Evolutionary conservation across 1,139 yeast species (phyloP).

Genomic region (Taiozyma sp.): DNA sequence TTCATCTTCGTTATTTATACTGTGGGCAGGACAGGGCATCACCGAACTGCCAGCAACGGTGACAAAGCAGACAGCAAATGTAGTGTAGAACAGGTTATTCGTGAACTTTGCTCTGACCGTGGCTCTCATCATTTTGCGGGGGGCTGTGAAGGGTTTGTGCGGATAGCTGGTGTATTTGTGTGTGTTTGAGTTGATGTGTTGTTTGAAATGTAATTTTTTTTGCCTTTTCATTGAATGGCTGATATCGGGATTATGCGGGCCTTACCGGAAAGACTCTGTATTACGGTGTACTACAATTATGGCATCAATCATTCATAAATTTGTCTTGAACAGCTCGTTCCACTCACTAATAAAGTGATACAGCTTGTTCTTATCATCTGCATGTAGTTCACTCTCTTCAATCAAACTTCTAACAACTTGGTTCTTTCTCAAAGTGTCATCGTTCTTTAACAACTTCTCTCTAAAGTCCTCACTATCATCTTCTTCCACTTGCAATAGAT

Average conservation of each 20-base stretch:
- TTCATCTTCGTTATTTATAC: constrained; percentile 33
- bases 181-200: neutral
- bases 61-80: constrained; percentile 35
- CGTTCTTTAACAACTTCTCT: constrained; percentile 18
- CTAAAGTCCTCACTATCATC: constrained; percentile 24
- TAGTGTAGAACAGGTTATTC: constrained; percentile 32
- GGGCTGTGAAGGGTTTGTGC: neutral
- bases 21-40: constrained; percentile 37
- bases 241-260: neutral
- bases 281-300: too few species aligned
- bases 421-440: constrained; percentile 29
- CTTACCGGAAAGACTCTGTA: neutral
- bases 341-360: constrained; percentile 14
- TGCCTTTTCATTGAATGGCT: neutral
- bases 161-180: neutral
- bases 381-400: constrained; percentile 9
- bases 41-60: constrained; percentile 36
- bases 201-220: neutral
- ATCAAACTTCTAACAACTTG: constrained; percentile 20
- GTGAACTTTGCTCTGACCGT: constrained; percentile 32
- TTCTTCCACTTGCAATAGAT: constrained; percentile 57
- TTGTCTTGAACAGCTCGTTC: constrained; percentile 13
- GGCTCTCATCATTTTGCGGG: constrained; percentile 26
- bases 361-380: constrained; percentile 4
- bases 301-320: neutral